Percentiles rank a stretch among this genome's conserved stretches.
Conservation (phyloP, 78 protist genomes). For the Anaeramoeba ignava region DNA sequence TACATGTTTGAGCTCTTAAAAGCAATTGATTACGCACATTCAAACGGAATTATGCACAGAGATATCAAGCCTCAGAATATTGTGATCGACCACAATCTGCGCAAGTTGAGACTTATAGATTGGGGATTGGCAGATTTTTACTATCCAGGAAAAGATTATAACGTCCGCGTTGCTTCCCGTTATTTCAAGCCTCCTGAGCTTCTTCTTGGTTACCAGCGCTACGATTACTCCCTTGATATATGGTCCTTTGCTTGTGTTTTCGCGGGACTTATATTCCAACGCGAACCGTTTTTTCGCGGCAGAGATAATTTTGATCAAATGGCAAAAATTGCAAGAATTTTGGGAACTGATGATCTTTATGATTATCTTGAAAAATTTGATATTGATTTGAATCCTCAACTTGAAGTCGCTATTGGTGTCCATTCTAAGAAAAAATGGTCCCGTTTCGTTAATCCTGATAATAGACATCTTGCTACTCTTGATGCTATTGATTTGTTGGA, state of each 20-base stretch:
- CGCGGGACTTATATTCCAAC: slow-evolving; percentile 89
- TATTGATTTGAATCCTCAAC: slow-evolving; percentile 61
- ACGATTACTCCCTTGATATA: slow-evolving; percentile 94
- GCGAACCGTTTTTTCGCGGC: slow-evolving; percentile 98
- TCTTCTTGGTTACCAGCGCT: slow-evolving; percentile 76
- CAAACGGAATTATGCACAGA: slow-evolving; percentile 74
- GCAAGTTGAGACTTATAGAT: slow-evolving; percentile 77
- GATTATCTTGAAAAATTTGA: slow-evolving; percentile 79
- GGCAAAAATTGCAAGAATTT: slow-evolving; percentile 90
- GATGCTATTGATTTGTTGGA: slow-evolving; percentile 94
- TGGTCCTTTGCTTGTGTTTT: slow-evolving; percentile 97
- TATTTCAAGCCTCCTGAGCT: slow-evolving; percentile 97
- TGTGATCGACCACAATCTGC: slow-evolving; percentile 90
- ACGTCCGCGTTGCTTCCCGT: slow-evolving; percentile 99
- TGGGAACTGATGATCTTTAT: slow-evolving; percentile 89
- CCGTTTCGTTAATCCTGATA: slow-evolving; percentile 49
- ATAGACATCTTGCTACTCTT: slow-evolving; percentile 54
- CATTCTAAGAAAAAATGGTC: too few relatives aligned
- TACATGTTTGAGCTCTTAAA: slow-evolving; percentile 89
- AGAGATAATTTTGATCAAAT: slow-evolving; percentile 96
- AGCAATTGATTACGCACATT: slow-evolving; percentile 88
- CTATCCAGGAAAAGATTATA: slow-evolving; percentile 84
- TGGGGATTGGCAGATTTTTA: slow-evolving; percentile 99
- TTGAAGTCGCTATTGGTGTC: slow-evolving; percentile 51
- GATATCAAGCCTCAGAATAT: slow-evolving; percentile 94